Percentiles rank a stretch among this genome's conserved stretches.
Evolutionary conservation across 345 rosid species (phyloP).

Genomic region (Pistacia integerrima): DNA sequence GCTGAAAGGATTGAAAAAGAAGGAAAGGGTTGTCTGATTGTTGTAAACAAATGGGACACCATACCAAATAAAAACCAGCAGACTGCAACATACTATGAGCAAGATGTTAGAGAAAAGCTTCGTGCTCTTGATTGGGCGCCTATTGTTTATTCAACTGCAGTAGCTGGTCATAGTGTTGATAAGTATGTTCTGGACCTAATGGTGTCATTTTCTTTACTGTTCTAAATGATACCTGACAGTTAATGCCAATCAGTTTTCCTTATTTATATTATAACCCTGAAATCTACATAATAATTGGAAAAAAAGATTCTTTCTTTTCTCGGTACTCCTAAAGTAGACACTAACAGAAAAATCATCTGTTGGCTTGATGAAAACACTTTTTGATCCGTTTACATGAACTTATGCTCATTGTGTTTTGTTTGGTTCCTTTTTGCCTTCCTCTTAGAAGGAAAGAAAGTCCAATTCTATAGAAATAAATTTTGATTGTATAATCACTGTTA

Average conservation of each 20-base stretch:
- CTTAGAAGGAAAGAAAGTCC: neutral
- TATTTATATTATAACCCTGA: neutral
- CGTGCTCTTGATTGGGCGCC: slow-evolving; percentile 95
- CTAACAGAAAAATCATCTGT: neutral
- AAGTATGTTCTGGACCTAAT: slow-evolving; percentile 46
- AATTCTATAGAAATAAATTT: neutral
- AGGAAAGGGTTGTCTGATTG: slow-evolving; percentile 93
- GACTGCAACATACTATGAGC: slow-evolving; percentile 74
- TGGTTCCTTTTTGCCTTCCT: neutral
- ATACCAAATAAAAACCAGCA: slow-evolving; percentile 89
- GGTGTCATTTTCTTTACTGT: neutral
- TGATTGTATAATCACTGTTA: neutral
- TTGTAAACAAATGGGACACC: slow-evolving; percentile 99
- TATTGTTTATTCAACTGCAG: slow-evolving; percentile 87
- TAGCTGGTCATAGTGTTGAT: slow-evolving; percentile 83
- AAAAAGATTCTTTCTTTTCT: neutral
- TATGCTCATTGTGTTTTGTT: neutral
- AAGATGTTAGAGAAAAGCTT: slow-evolving; percentile 90
- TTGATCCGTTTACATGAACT: slow-evolving; percentile 8
- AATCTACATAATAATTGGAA: neutral
- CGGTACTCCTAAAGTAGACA: neutral
- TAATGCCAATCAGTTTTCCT: neutral
- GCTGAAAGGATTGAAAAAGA: slow-evolving; percentile 95
- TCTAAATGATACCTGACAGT: neutral
- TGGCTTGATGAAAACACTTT: neutral